These are phyloP conservation scores for Geranium rotundifolium DNA, from an alignment of 345 rosid species.

Conservation along the genomic window DNA sequence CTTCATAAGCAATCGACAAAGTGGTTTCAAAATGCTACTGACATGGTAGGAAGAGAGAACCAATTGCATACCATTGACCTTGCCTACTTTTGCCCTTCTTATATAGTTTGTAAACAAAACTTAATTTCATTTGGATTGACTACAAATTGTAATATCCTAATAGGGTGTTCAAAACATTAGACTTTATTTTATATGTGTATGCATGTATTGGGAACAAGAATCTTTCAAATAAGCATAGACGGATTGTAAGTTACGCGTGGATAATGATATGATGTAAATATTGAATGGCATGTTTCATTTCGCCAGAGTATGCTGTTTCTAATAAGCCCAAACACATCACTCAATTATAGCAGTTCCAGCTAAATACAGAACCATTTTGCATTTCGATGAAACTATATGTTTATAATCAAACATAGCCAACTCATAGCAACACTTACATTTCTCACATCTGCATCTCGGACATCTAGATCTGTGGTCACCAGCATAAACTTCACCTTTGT, in stretches of 20 bases:
- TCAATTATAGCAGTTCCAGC: not conserved
- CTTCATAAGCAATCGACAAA: too few relatives aligned
- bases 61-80: not conserved
- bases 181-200: not conserved
- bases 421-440: slow-evolving; percentile 41
- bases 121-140: too few relatives aligned
- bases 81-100: not conserved
- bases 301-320: not conserved
- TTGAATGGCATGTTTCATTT: not conserved
- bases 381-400: not conserved
- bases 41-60: too few relatives aligned
- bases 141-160: too few relatives aligned
- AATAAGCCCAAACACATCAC: not conserved
- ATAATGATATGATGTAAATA: too few relatives aligned
- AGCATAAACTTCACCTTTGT: slow-evolving; percentile 87
- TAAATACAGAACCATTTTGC: not conserved
- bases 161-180: too few relatives aligned
- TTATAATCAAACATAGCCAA: not conserved
- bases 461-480: slow-evolving; percentile 84
- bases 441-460: slow-evolving; percentile 81
- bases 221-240: not conserved
- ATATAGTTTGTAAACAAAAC: not conserved
- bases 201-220: not conserved
- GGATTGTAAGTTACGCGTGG: not conserved
- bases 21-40: too few relatives aligned